Base-by-base conservation (phyloP, 192 early-diverging fungal species). In the Dissophora ornata region DNA sequence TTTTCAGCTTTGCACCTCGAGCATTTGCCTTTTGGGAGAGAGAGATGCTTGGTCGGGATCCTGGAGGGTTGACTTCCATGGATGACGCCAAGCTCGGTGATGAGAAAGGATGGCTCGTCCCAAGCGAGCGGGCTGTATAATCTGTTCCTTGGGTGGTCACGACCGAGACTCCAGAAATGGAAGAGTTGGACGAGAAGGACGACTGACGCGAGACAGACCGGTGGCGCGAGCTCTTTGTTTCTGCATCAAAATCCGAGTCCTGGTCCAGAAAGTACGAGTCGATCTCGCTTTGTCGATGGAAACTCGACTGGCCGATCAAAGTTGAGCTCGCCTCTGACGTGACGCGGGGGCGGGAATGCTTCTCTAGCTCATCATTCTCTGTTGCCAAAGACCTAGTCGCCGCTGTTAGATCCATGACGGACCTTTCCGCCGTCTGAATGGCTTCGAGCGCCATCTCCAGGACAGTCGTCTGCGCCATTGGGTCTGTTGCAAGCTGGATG, bases 381-480 rank as follows among this genome's bases (percentile, higher is more conserved):
- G 83, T 81, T 4, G 88, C 78, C 26, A 90, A 46, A 8, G 86
- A 70, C 42, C 90, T 85, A 7, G 84, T 63, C 11, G 82, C 75
- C n/a, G 84, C 67, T 7, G 87, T 57, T 2, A 91, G 46, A 24
- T 90, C 88, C 32, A 79, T 79, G 26, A 88, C 81, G 0, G 86
- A 79, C 18, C 83, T 80, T 25, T 90, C 87, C 0, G 88, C 80
- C 2, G 82, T 59, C 22, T 80, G 82, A 8, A 85, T 82, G 4
- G 83, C 68, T 41, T 68, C 67, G 33, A 87, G 48, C 9, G 90
- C 65, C 51, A 79, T 81, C 12, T 84, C 83, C 15, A 89, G 29
- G 3, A 83, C 82, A 50, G 84, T 81, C 11, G 78, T 64, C 25
- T 81, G 82, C 0, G 88, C 87, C 59, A 84, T 86, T 2, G 81